These are phyloP conservation scores for Zea mays DNA, from an alignment of 176 grass and related monocot species.

Conservation along the genomic window Zm-B73-REFERENCE-NAM-5.0 NC_050102.1:9993001-9993500, in stretches of 20 bases:
- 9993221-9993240: conserved; percentile 15
- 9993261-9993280: neutral
- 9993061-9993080: too few relatives aligned
- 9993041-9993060: too few relatives aligned
- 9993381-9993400: neutral
- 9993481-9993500: neutral
- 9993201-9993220: conserved; percentile 33
- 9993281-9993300: neutral
- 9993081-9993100: too few relatives aligned
- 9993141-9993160: conserved; percentile 5
- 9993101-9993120: conserved; percentile 1
- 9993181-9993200: neutral
- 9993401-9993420: conserved; percentile 6
- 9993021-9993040: too few relatives aligned
- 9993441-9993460: conserved; percentile 16
- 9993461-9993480: neutral
- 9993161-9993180: conserved; percentile 29
- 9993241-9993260: neutral
- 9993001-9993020: neutral
- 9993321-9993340: conserved; percentile 1
- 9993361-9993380: conserved; percentile 34
- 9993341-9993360: conserved; percentile 21
- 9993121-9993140: conserved; percentile 31
- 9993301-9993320: neutral
- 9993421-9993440: neutral